Evolutionary conservation across 257 asterid species (phyloP).

Genomic region (Nicotiana sylvestris): DNA sequence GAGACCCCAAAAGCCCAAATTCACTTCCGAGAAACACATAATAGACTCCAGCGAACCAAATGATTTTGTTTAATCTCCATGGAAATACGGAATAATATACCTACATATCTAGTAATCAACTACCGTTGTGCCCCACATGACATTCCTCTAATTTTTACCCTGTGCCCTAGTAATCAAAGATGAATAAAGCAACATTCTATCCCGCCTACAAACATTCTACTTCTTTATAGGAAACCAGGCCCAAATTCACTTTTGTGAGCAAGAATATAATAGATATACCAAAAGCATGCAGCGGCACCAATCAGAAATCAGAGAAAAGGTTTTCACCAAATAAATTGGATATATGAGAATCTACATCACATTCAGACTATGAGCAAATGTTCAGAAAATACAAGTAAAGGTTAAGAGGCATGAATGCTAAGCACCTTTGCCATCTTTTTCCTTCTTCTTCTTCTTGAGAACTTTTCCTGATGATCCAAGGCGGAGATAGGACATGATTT

Average conservation of each 20-base stretch:
- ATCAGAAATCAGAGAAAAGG: background rate
- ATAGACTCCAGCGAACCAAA: background rate
- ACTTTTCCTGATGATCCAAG: constrained; percentile 99
- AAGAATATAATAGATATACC: background rate
- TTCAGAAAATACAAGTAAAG: constrained; percentile 1
- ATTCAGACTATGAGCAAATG: background rate
- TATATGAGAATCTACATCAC: background rate
- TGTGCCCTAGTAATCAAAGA: background rate
- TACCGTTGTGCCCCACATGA: background rate
- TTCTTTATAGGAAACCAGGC: background rate
- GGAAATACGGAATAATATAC: background rate
- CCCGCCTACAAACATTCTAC: background rate
- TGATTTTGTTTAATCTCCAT: background rate
- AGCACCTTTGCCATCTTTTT: constrained; percentile 78
- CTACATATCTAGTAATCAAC: background rate
- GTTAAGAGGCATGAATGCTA: background rate
- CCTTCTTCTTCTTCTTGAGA: constrained; percentile 96
- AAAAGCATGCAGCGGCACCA: background rate
- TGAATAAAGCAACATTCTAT: background rate
- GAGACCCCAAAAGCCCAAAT: background rate
- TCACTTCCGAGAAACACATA: background rate
- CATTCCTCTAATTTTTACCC: background rate
- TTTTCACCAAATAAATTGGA: background rate
- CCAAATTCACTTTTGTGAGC: background rate
- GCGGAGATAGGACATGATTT: constrained; percentile 97